These are phyloP conservation scores for Pueraria montana DNA, from an alignment of 306 rosid genomes.

Conservation along the genomic window DNA sequence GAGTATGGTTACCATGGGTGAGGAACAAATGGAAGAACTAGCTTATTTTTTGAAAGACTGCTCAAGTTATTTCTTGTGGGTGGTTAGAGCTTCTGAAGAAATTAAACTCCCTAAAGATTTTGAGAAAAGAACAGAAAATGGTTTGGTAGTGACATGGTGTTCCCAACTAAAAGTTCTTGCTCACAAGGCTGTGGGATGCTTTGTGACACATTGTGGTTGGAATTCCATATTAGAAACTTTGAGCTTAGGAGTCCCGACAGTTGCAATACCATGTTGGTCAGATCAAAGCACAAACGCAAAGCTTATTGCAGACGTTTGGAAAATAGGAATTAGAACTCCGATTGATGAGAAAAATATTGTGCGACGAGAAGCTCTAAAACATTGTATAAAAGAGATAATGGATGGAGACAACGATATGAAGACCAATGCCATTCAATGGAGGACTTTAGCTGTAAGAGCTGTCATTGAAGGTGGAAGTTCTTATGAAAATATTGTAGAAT, in stretches of 20 bases:
- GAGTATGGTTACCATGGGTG: not conserved
- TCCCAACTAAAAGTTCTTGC: conserved; percentile 42
- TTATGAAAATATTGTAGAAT: conserved; percentile 9
- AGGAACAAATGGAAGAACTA: not conserved
- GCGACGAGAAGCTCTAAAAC: conserved; percentile 2
- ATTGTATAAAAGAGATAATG: conserved; percentile 41
- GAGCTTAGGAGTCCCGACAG: conserved; percentile 45
- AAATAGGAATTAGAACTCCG: conserved; percentile 33
- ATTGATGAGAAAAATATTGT: conserved; percentile 30
- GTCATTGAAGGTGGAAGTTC: conserved; percentile 34
- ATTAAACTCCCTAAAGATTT: too few species aligned
- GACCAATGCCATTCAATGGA: conserved; percentile 12
- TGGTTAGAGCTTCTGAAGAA: not conserved
- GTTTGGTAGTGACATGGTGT: too few species aligned
- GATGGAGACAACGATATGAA: conserved; percentile 29
- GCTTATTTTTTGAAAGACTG: not conserved
- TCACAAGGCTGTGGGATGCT: conserved; percentile 39
- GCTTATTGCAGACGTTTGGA: conserved; percentile 42
- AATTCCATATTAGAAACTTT: conserved; percentile 44
- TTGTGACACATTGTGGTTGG: conserved; percentile 54
- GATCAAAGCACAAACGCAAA: conserved; percentile 46
- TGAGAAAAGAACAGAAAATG: too few species aligned
- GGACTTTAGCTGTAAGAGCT: not conserved
- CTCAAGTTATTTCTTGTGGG: not conserved
- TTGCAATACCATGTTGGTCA: conserved; percentile 42